Conservation (phyloP, 176 grass and related monocot species). For the Ampelocalamus luodianensis region DNA sequence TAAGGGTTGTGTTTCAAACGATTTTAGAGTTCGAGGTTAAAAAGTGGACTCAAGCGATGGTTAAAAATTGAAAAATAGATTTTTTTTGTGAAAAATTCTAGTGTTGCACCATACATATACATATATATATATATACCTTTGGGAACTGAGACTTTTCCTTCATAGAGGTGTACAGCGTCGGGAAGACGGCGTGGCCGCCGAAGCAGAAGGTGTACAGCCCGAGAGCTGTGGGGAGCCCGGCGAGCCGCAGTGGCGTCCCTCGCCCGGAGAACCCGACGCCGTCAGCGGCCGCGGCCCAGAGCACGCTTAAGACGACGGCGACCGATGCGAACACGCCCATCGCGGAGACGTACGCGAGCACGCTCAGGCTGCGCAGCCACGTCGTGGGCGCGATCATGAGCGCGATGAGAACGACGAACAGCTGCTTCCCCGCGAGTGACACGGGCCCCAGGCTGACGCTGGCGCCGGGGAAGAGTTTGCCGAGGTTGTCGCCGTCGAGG, state of each 20-base stretch:
- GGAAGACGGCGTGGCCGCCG: slow-evolving; percentile 62
- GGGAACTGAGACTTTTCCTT: slow-evolving; percentile 56
- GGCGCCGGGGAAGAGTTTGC: slow-evolving; percentile 59
- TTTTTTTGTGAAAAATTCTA: too few species aligned
- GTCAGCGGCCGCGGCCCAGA: slow-evolving; percentile 55
- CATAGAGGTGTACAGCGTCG: slow-evolving; percentile 63
- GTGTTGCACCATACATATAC: background rate
- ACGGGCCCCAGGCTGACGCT: slow-evolving; percentile 28
- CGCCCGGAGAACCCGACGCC: slow-evolving; percentile 55
- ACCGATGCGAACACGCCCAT: slow-evolving; percentile 59
- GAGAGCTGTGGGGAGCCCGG: slow-evolving; percentile 55
- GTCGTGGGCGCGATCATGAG: slow-evolving; percentile 54
- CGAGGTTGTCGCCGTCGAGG: slow-evolving; percentile 61
- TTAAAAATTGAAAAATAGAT: too few species aligned
- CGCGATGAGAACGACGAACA: slow-evolving; percentile 53
- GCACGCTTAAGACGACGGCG: slow-evolving; percentile 48
- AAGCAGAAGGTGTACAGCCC: slow-evolving; percentile 67
- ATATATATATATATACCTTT: slow-evolving; percentile 38
- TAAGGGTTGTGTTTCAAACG: too few species aligned
- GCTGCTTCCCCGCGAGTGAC: slow-evolving; percentile 46
- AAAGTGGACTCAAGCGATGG: too few species aligned
- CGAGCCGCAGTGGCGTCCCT: slow-evolving; percentile 32
- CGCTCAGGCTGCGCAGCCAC: slow-evolving; percentile 56
- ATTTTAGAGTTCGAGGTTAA: too few species aligned
- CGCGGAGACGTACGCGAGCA: slow-evolving; percentile 72